These are phyloP conservation scores for Hermanozyma aechmeae DNA, from an alignment of 805 yeast genomes.

Conservation along the genomic window DNA sequence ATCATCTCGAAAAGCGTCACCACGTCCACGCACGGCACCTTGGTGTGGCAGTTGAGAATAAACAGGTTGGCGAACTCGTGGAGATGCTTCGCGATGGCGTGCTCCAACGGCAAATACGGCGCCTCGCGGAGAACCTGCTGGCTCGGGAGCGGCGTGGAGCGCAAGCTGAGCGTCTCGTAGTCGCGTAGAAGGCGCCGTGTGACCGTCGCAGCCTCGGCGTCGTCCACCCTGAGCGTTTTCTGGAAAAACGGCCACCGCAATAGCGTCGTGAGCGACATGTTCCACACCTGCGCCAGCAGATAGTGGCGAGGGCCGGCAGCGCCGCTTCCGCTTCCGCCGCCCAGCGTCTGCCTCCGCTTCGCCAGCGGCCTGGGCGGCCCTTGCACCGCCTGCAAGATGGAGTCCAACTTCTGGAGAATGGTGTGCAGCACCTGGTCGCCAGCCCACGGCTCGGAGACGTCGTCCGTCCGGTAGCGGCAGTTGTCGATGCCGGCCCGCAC, in stretches of 20 bases:
- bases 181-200: slow-evolving; percentile 1
- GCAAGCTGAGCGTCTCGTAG: slow-evolving; percentile 1
- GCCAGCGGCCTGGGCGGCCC: neutral
- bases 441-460: slow-evolving; percentile 7
- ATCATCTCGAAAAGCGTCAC: slow-evolving; percentile 20
- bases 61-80: slow-evolving; percentile 16
- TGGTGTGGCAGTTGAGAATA: slow-evolving; percentile 22
- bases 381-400: slow-evolving; percentile 15
- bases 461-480: slow-evolving; percentile 24
- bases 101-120: neutral
- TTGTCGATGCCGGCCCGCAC: slow-evolving; percentile 14
- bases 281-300: too few relatives aligned
- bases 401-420: slow-evolving; percentile 20
- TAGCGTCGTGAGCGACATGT: slow-evolving; percentile 22
- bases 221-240: slow-evolving; percentile 5
- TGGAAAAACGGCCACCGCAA: slow-evolving; percentile 20
- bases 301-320: slow-evolving; percentile 9
- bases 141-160: neutral
- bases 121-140: slow-evolving; percentile 8
- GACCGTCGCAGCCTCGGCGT: slow-evolving; percentile 5
- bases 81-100: slow-evolving; percentile 13
- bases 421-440: slow-evolving; percentile 16
- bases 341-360: slow-evolving; percentile 1
- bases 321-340: neutral
- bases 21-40: slow-evolving; percentile 22